Base-by-base conservation (phyloP, 176 grass and related monocot species). In the Juncus effusus region DNA sequence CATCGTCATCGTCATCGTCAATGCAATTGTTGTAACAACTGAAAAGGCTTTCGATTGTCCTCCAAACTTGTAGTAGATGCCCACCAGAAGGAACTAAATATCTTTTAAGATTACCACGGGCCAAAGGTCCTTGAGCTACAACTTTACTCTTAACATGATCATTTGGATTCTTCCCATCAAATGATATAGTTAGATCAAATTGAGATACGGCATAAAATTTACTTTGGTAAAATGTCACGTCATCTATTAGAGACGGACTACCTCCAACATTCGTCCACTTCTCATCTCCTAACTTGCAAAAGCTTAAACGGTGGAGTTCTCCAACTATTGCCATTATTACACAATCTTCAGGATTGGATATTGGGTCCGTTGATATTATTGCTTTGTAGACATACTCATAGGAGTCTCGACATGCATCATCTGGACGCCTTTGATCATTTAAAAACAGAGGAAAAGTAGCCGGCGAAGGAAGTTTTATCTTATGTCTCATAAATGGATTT, bases 401-500 rank as follows among this genome's bases (percentile, higher is more conserved):
- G 19, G 19, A 28, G 19, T 28, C 19, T 70, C 56, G 4, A 5
- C 44, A 9, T 47, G 44, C 56, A 60, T 36, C 28, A n/a, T 60
- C 28, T 6, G 56, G 56, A 6, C 13, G 7, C 4, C 28, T 28
- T 28, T 28, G 19, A 28, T 28, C 19, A 28, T 28, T 28, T 28
- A 28, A 28, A 28, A 28, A 28, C 19, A 28, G 19, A 16, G 28
- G 13, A 11, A 60, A 60, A 60, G 56, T 60, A 60, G 56, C 40
- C 59, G 61, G 51, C 36, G 71, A 74, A 61, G 71, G 71, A 74
- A 74, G 71, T 42, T 7, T 44, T 9, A 74, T 74, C 40, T 74
- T 40, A 63, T 41, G 60, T 74, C 71, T 62, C 8, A 56, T 74
- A 44, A 74, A 62, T 38, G 71, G 71, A 74, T 63, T 74, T 51